A percentile compares a stretch with the other conserved stretches of the same genome.
Evolutionary conservation across 148 eudicot genomes (phyloP).

Genomic region (Chenopodium berlandieri): DNA sequence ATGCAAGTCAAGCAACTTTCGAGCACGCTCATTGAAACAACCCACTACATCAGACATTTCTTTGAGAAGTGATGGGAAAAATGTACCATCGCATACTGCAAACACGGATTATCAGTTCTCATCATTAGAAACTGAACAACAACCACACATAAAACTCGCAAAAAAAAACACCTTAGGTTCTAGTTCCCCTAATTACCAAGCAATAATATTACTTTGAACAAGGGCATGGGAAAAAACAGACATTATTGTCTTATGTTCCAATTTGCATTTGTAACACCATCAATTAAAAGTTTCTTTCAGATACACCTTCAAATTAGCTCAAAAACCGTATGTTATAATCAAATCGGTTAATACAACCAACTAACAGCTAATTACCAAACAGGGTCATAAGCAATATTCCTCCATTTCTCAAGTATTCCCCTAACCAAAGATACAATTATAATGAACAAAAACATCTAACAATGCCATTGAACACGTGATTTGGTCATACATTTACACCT

Average conservation of each 20-base stretch:
- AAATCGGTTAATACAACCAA: too few relatives aligned
- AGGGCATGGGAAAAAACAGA: not conserved
- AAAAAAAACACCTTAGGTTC: not conserved
- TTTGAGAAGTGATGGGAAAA: slow-evolving; percentile 79
- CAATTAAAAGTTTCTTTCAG: too few relatives aligned
- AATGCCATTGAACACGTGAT: not conserved
- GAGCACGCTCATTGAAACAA: slow-evolving; percentile 75
- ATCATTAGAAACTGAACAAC: slow-evolving; percentile 1
- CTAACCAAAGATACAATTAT: not conserved
- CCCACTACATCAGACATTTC: slow-evolving; percentile 86
- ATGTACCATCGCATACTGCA: slow-evolving; percentile 86
- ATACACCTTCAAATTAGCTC: too few relatives aligned
- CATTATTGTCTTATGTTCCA: not conserved
- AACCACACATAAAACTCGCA: not conserved
- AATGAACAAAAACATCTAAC: not conserved
- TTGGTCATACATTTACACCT: not conserved
- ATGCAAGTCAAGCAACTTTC: slow-evolving; percentile 72
- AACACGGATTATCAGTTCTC: not conserved
- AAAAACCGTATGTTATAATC: too few relatives aligned
- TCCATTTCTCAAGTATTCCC: not conserved
- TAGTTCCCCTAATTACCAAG: not conserved
- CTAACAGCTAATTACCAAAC: too few relatives aligned
- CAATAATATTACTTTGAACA: not conserved
- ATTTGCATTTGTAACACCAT: not conserved
- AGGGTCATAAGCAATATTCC: not conserved